A percentile compares a stretch with the other conserved stretches of the same genome.
Evolutionary conservation across 345 rosid genomes (phyloP).

Genomic region (Salix udensis): DNA sequence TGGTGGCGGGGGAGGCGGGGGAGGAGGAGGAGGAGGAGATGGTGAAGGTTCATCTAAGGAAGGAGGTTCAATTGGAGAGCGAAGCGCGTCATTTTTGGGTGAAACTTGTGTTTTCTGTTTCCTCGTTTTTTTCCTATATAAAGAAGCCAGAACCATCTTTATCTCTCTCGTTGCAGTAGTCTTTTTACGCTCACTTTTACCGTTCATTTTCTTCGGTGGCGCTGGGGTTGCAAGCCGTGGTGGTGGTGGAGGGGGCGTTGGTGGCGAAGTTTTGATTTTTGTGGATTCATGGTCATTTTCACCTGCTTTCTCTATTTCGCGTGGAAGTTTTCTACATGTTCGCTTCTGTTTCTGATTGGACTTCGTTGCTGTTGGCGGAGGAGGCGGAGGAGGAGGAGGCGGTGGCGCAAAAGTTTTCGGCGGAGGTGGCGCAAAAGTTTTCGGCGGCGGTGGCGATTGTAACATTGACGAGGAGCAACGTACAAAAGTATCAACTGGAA

Average conservation of each 20-base stretch:
- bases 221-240: constrained; percentile 36
- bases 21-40: constrained; percentile 50
- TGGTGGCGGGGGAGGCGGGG: constrained; percentile 60
- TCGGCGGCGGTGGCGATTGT: constrained; percentile 12
- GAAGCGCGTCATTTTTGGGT: constrained; percentile 10
- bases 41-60: constrained; percentile 39
- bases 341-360: constrained; percentile 32
- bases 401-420: constrained; percentile 23
- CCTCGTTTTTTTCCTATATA: constrained; percentile 57
- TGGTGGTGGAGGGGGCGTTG: constrained; percentile 32
- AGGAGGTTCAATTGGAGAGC: constrained; percentile 14
- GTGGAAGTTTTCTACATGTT: constrained; percentile 29
- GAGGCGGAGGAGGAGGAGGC: constrained; percentile 28
- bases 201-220: constrained; percentile 18
- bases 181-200: constrained; percentile 50
- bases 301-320: constrained; percentile 30
- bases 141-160: constrained; percentile 58
- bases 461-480: constrained; percentile 22
- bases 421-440: constrained; percentile 17
- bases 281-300: constrained; percentile 20
- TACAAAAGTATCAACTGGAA: constrained; percentile 56
- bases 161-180: constrained; percentile 71
- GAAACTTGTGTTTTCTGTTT: constrained; percentile 43
- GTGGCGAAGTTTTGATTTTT: constrained; percentile 30
- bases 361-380: constrained; percentile 21